These are phyloP conservation scores for Leishmania arabica DNA, from an alignment of 208 protist species.

Conservation along the genomic window DNA sequence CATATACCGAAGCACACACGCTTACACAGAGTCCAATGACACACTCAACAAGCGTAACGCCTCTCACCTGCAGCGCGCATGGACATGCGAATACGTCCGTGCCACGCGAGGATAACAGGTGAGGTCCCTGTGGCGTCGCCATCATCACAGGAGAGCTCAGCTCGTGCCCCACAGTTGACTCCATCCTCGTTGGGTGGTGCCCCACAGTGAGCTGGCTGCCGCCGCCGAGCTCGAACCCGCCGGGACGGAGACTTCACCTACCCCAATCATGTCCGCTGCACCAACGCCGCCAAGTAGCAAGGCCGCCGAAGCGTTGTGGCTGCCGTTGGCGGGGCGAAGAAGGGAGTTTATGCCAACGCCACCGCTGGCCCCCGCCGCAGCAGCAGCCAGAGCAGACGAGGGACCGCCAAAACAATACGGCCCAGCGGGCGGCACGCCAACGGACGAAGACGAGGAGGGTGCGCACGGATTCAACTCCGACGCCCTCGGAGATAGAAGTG, in stretches of 20 bases:
- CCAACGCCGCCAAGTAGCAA: background rate
- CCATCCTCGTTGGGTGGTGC: conserved; percentile 38
- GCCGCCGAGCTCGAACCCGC: conserved; percentile 18
- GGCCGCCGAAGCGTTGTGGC: background rate
- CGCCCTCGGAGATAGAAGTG: background rate
- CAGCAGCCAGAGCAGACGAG: background rate
- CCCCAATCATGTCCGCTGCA: background rate
- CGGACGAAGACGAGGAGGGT: background rate
- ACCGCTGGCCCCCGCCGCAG: background rate
- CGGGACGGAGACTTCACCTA: background rate
- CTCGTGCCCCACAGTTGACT: conserved; percentile 31
- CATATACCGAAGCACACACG: background rate
- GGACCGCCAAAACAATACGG: background rate
- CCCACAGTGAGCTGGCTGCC: conserved; percentile 33
- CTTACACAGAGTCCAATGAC: conserved; percentile 1
- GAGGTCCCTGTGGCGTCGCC: background rate
- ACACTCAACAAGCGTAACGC: background rate
- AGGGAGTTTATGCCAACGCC: background rate
- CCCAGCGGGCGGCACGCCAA: background rate
- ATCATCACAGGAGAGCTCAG: background rate
- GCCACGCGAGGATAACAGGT: background rate
- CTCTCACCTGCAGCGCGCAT: background rate
- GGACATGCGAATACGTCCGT: background rate
- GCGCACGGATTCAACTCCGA: background rate
- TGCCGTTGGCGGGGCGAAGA: background rate